phyloP scores from a whole-genome alignment of 257 asterid genomes.

The Paulownia fortunei region DNA sequence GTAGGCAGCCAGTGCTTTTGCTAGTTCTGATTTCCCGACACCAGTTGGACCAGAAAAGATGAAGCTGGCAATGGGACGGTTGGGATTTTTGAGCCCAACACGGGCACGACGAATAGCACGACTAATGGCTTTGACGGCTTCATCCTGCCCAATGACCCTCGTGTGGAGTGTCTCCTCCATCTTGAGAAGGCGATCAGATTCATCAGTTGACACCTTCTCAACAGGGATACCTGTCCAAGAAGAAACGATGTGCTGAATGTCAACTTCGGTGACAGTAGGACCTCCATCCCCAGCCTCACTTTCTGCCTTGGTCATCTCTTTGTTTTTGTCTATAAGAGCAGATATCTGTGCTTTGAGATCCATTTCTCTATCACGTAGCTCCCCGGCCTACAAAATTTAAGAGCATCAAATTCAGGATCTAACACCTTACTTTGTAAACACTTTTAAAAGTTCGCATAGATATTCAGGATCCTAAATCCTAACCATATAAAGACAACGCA shows the following conservation, averaged over 20 bases:
- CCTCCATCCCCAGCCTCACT: constrained; percentile 73
- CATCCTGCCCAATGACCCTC: constrained; percentile 68
- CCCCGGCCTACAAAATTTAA: constrained; percentile 65
- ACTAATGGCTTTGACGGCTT: constrained; percentile 66
- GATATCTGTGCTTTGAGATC: constrained; percentile 85
- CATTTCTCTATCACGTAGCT: constrained; percentile 85
- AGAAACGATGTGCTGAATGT: constrained; percentile 84
- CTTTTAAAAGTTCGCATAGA: neutral
- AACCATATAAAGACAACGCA: neutral
- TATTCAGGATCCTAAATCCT: neutral
- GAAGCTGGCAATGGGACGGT: constrained; percentile 72
- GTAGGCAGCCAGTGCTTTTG: constrained; percentile 67
- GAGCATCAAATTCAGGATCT: neutral
- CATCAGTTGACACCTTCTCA: constrained; percentile 80
- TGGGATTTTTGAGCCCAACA: constrained; percentile 70
- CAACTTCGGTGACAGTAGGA: constrained; percentile 75
- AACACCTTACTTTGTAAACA: too few relatives aligned
- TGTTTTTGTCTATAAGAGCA: constrained; percentile 69
- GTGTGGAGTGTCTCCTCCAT: constrained; percentile 85
- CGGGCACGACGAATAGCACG: constrained; percentile 78
- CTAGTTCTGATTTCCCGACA: constrained; percentile 75
- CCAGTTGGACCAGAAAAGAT: constrained; percentile 82
- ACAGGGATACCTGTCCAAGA: constrained; percentile 93
- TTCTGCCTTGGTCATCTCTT: constrained; percentile 85
- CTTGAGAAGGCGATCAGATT: constrained; percentile 85